Percentiles rank a stretch among this genome's conserved stretches.
Evolutionary conservation across 768 basidiomycete genomes (phyloP).

Genomic region (Coprinellus micaceus): DNA sequence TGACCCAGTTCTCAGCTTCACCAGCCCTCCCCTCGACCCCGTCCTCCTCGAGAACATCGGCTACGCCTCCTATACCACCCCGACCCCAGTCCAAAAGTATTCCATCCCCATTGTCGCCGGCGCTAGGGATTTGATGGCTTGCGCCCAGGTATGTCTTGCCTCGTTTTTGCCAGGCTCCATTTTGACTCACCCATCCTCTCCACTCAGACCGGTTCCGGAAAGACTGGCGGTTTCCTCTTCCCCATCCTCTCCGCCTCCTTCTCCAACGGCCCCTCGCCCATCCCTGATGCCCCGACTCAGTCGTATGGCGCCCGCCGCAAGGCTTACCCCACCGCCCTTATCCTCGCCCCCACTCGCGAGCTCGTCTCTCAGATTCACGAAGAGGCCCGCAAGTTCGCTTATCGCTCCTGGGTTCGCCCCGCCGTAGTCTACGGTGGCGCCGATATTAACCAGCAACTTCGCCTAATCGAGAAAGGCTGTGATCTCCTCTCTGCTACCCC

Average conservation of each 20-base stretch:
- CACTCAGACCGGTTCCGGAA: slow-evolving; percentile 93
- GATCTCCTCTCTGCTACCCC: slow-evolving; percentile 97
- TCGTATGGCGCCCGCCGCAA: slow-evolving; percentile 73
- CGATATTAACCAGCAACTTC: slow-evolving; percentile 93
- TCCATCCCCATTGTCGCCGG: slow-evolving; percentile 96
- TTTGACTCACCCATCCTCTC: slow-evolving; percentile 16
- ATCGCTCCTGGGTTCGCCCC: slow-evolving; percentile 98
- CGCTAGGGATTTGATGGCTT: slow-evolving; percentile 90
- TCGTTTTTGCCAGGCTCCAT: not conserved
- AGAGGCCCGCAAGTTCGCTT: slow-evolving; percentile 97
- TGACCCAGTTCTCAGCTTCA: slow-evolving; percentile 86
- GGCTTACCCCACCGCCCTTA: slow-evolving; percentile 94
- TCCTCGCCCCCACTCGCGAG: slow-evolving; percentile 97
- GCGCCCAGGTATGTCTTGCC: slow-evolving; percentile 67
- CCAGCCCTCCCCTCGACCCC: slow-evolving; percentile 84
- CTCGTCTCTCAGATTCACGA: slow-evolving; percentile 99
- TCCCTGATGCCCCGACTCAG: slow-evolving; percentile 51
- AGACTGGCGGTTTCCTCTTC: slow-evolving; percentile 98
- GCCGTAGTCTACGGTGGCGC: slow-evolving; percentile 99
- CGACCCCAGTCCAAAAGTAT: slow-evolving; percentile 99
- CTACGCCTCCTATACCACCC: slow-evolving; percentile 88
- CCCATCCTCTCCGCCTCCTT: slow-evolving; percentile 96
- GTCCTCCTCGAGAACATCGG: slow-evolving; percentile 94
- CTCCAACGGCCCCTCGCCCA: slow-evolving; percentile 69
- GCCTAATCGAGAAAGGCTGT: slow-evolving; percentile 92